phyloP scores from a whole-genome alignment of 495 filamentous ascomycete species.

The Hypoxylon trugodes region DNA sequence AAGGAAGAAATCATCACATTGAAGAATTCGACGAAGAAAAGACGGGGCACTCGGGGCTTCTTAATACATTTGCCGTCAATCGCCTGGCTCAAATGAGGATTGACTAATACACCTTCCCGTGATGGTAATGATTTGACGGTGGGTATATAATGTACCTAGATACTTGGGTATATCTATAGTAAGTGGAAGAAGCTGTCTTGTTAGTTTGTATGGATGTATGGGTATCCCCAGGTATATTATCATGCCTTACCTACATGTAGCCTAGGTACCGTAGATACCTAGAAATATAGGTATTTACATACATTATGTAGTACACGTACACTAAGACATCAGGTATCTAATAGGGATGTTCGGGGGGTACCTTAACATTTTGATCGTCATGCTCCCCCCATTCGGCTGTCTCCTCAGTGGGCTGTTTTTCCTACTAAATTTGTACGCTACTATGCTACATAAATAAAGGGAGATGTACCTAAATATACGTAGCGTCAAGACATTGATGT shows the following conservation, averaged over 20 bases:
- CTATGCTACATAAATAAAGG: too few species aligned
- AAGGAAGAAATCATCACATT: neutral
- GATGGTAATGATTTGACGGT: constrained; percentile 34
- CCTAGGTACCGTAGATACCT: neutral
- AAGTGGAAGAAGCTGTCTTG: constrained; percentile 7
- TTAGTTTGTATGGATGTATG: constrained; percentile 10
- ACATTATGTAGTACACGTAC: too few species aligned
- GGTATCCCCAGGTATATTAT: too few species aligned
- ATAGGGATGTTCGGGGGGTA: constrained; percentile 11
- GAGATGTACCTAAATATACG: too few species aligned
- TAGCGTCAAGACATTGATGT: too few species aligned
- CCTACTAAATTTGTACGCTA: too few species aligned
- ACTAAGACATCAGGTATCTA: too few species aligned
- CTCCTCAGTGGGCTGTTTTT: constrained; percentile 4
- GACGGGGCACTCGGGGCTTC: constrained; percentile 17
- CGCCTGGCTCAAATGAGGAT: constrained; percentile 38
- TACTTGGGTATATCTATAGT: constrained; percentile 12
- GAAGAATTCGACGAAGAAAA: constrained; percentile 14
- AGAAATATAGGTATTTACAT: neutral
- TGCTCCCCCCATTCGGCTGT: constrained; percentile 12
- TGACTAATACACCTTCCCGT: constrained; percentile 37
- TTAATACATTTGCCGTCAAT: constrained; percentile 21
- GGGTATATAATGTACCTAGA: too few species aligned
- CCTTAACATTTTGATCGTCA: constrained; percentile 33
- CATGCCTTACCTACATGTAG: constrained; percentile 2